Base-by-base conservation (phyloP, 306 rosid genomes). In the Rosa rugosa region DNA sequence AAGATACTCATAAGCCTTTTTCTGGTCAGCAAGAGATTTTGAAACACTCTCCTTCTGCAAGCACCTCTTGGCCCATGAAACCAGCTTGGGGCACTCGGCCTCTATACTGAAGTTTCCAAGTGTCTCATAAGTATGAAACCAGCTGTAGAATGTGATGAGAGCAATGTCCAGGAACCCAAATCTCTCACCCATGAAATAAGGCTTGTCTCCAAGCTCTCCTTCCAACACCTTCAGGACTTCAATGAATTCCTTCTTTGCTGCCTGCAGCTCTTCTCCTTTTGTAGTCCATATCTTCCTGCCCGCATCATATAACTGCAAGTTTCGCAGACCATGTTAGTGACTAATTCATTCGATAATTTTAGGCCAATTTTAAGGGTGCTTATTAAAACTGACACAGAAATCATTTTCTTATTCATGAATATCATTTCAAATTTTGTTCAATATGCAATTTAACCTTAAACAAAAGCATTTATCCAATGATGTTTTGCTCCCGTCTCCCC, bases 151-250 rank as follows among this genome's bases (percentile, higher is more conserved):
- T 60, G 84, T 41, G 47, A 83, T 31, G 1, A 85, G 80, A 8
- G 83, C 78, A 45, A 85, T 47, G 54, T 85, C 89, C 50, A 83
- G 27, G 41, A 85, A 10, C 72, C 82, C 84, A 47, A 82, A 82
- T 1, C 0, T 23, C 14, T 85, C 73, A 1, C 84, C 86, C 11
- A 46, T 75, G 41, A 85, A 73, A 34, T 76, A 82, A 50, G 76
- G 22, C 67, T 77, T 73, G 11, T 77, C 84, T 12, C 86, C 89
- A 63, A 85, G 86, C 80, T 76, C 78, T 38, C 66, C 84, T 46
- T 82, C 83, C 16, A 82, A 27, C 57, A 42, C 23, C 67, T 72
- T 79, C 13, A 82, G 73, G 56, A 23, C 2, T 57, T 68, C 75
- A 25, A 82, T 31, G 7, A 67, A 49, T 7, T 83, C 83, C 40